A percentile compares a stretch with the other conserved stretches of the same genome.
Conservation (phyloP, 192 early-diverging fungal genomes). For the Geosiphon pyriformis region DNA sequence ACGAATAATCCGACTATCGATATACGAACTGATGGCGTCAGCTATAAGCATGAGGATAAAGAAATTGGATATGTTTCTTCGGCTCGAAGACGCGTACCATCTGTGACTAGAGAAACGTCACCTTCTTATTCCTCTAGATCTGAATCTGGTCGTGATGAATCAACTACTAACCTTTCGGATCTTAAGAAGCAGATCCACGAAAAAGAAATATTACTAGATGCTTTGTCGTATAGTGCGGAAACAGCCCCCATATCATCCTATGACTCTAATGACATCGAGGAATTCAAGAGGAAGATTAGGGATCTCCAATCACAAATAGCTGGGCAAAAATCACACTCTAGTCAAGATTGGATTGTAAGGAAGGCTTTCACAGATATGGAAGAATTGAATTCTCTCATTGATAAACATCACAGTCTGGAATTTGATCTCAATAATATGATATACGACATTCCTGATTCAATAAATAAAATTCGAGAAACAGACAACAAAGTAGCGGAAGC, state of each 20-base stretch:
- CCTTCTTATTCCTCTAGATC: conserved; percentile 18
- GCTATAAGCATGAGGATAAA: conserved; percentile 25
- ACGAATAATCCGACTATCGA: conserved; percentile 2
- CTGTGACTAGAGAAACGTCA: neutral
- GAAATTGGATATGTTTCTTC: conserved; percentile 40
- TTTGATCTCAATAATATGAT: conserved; percentile 37
- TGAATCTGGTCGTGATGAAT: conserved; percentile 11
- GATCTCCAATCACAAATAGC: conserved; percentile 33
- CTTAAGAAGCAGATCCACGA: conserved; percentile 37
- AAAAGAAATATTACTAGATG: conserved; percentile 34
- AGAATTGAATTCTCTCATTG: conserved; percentile 40
- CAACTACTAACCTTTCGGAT: conserved; percentile 23
- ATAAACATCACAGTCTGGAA: conserved; percentile 44
- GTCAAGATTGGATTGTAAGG: conserved; percentile 26
- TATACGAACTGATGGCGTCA: conserved; percentile 4
- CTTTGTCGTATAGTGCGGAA: conserved; percentile 23
- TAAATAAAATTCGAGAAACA: conserved; percentile 39
- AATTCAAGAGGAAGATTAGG: conserved; percentile 36
- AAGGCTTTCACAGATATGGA: conserved; percentile 30
- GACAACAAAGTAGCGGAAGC: conserved; percentile 42
- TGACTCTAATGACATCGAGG: conserved; percentile 39
- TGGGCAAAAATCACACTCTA: conserved; percentile 18
- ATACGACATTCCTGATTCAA: conserved; percentile 30
- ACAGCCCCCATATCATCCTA: conserved; percentile 1
- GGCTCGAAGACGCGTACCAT: conserved; percentile 26